Base-by-base conservation (phyloP, 2,329 filamentous ascomycete species). In the Neofusicoccum kwambonambiense region DNA sequence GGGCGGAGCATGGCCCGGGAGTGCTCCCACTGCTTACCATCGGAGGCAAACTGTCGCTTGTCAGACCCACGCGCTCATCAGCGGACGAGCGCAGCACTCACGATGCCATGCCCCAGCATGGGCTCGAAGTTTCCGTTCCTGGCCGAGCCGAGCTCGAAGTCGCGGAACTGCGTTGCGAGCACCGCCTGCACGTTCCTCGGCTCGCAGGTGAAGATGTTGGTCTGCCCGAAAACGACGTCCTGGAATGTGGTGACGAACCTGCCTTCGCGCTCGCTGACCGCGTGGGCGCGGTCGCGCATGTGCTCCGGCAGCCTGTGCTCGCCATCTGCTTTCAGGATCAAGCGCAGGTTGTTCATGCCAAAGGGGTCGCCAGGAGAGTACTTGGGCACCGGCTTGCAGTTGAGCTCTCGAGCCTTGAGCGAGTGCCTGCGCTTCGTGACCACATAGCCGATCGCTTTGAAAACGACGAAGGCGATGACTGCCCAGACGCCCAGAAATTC, bases 361-460 rank as follows among this genome's bases (percentile, higher is more conserved):
- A 87, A 74, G 63, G 88, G 69, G 0, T 79, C 79, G 73, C 86
- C 81, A 3, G 82, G 82, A 66, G 80, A 83, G 7, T 67, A 65
- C 2, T 73, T 70, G 15, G 75, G 70, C n/a, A 79, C 77, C 8
- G 79, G 78, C 56, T 82, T 74, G 71, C 84, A 86, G 56, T 82
- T 81, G 9, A 54, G 49, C n/a, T 54, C 45, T 70, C 83, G 76
- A 35, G 77, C 73, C 17, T 73, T 75, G 64, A 73, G 78, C 56
- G 80, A 70, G 13, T 72, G 73, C 47, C 76, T 73, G 15, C 80
- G 77, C 4, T 17, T 50, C 3, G 34, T 17, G 52, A 67, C 69
- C 57, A 75, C 68, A 66, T 76, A 77, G 2, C 77, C 70, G 47
- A 80, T 65, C 6, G 71, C 69, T n/a, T 70, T 72, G 68, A 74